These are phyloP conservation scores for Coemansia sp. DNA, from an alignment of 192 early-diverging fungal genomes.

Conservation along the genomic window DNA sequence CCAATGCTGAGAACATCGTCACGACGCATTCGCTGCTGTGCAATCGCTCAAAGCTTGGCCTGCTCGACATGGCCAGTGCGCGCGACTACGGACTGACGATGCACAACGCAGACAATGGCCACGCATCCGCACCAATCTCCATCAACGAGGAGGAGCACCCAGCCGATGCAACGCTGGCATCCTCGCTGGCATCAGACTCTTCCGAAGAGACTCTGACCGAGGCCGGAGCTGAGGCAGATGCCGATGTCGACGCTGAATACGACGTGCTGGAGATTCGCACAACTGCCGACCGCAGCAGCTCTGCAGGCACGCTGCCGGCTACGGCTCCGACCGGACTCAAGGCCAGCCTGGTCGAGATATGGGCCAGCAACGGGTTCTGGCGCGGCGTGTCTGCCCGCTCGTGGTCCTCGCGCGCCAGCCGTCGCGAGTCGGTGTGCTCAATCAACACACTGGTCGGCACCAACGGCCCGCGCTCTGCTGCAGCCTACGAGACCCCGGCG, in stretches of 20 bases:
- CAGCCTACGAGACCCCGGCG: not conserved
- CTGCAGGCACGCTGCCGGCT: not conserved
- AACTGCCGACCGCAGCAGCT: not conserved
- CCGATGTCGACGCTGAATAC: slow-evolving; percentile 9
- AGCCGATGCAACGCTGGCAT: slow-evolving; percentile 18
- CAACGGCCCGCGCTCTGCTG: not conserved
- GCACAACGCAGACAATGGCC: not conserved
- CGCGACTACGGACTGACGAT: slow-evolving; percentile 10
- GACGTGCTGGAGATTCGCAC: slow-evolving; percentile 5
- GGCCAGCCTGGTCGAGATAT: slow-evolving; percentile 26
- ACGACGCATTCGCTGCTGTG: slow-evolving; percentile 30
- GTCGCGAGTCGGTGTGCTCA: slow-evolving; percentile 28
- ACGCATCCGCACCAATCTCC: slow-evolving; percentile 7
- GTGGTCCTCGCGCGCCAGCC: slow-evolving; percentile 10
- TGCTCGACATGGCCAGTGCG: slow-evolving; percentile 24
- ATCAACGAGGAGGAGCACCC: not conserved
- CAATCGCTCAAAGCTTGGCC: slow-evolving; percentile 38
- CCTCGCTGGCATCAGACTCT: slow-evolving; percentile 32
- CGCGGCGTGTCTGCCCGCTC: slow-evolving; percentile 26
- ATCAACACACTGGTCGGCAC: slow-evolving; percentile 17
- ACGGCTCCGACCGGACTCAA: not conserved
- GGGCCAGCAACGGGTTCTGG: slow-evolving; percentile 33
- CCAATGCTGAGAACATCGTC: slow-evolving; percentile 33
- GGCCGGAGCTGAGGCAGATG: not conserved
- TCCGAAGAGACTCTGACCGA: slow-evolving; percentile 25